Conservation (phyloP, 2,329 filamentous ascomycete genomes). For the Aspergillus costaricaensis region DNA sequence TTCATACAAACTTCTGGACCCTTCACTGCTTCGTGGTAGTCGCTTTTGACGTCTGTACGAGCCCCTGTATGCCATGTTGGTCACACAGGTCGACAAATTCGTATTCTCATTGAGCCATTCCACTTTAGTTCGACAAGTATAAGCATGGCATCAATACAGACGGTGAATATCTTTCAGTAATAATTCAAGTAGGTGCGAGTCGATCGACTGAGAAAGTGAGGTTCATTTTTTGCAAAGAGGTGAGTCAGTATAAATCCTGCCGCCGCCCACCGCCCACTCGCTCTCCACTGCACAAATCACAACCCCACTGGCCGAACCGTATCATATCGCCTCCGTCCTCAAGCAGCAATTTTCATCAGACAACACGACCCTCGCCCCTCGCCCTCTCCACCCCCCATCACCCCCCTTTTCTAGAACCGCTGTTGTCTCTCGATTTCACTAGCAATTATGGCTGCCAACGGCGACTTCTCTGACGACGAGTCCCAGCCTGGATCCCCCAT, state of each 20-base stretch:
- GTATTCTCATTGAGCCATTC: background rate
- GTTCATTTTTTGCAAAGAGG: background rate
- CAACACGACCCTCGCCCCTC: slow-evolving; percentile 25
- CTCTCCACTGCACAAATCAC: slow-evolving; percentile 43
- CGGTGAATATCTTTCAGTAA: background rate
- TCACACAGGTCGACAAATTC: background rate
- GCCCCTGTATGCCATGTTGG: no score
- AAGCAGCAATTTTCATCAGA: slow-evolving; percentile 41
- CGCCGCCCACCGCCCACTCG: slow-evolving; percentile 33
- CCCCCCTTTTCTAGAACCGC: slow-evolving; percentile 7
- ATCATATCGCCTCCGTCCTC: slow-evolving; percentile 38
- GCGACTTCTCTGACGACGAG: slow-evolving; percentile 57
- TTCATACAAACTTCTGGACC: background rate
- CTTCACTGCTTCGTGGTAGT: no score
- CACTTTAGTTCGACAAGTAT: background rate
- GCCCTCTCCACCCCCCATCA: slow-evolving; percentile 13
- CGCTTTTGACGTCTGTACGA: no score
- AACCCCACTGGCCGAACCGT: slow-evolving; percentile 33
- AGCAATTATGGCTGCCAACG: slow-evolving; percentile 58
- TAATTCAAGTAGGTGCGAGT: background rate
- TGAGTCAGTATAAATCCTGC: slow-evolving; percentile 18
- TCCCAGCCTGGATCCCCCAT: slow-evolving; percentile 58
- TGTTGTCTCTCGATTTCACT: slow-evolving; percentile 15
- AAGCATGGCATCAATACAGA: background rate
- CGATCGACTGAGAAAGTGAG: no score